Evolutionary conservation across 257 asterid species (phyloP).

Genomic region (Solanum rostratum): DNA sequence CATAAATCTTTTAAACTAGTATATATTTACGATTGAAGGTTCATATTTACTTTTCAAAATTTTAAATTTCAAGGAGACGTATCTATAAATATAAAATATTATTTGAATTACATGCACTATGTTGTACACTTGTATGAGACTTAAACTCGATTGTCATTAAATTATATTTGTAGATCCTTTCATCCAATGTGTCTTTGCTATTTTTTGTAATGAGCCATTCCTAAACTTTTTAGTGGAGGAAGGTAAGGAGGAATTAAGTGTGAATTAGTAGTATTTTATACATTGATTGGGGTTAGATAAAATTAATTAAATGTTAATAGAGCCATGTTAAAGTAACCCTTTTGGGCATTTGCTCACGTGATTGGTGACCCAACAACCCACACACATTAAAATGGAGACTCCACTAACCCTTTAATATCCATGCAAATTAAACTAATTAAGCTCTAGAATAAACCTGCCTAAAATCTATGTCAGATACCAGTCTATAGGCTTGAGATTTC

Average conservation of each 20-base stretch:
- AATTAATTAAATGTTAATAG: neutral
- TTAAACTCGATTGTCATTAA: neutral
- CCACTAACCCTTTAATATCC: constrained; percentile 21
- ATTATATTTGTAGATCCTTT: neutral
- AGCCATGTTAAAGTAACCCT: constrained; percentile 4
- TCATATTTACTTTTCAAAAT: too few relatives aligned
- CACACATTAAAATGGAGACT: constrained; percentile 31
- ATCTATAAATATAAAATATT: neutral
- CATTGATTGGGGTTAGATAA: neutral
- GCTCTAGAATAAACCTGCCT: constrained; percentile 15
- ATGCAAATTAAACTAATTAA: constrained; percentile 11
- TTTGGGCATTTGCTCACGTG: constrained; percentile 18
- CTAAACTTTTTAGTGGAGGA: neutral
- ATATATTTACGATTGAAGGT: too few relatives aligned
- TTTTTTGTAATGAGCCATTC: neutral
- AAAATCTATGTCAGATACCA: constrained; percentile 20
- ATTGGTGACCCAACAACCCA: constrained; percentile 53
- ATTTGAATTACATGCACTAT: neutral
- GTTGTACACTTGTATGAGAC: neutral
- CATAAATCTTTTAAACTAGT: neutral
- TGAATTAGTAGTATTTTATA: neutral
- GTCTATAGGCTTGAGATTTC: constrained; percentile 7
- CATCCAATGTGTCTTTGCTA: neutral
- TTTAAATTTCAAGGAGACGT: too few relatives aligned
- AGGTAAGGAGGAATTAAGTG: neutral